These are phyloP conservation scores for Tripterygium wilfordii DNA, from an alignment of 177 flowering plant species.

Conservation along the genomic window DNA sequence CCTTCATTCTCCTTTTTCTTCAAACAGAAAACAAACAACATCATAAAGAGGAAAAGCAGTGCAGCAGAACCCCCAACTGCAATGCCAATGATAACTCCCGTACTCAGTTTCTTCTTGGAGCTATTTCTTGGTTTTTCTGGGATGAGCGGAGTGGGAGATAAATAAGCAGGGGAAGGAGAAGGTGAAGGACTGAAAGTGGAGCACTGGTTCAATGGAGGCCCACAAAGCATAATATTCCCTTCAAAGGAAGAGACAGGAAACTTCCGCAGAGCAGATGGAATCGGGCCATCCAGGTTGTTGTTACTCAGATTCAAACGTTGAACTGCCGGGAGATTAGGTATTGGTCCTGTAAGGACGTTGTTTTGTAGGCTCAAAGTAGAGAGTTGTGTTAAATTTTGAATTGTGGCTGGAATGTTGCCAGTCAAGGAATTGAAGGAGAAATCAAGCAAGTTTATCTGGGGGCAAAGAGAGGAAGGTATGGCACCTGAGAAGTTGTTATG, in stretches of 20 bases:
- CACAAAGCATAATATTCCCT: slow-evolving; percentile 72
- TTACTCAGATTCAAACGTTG: slow-evolving; percentile 57
- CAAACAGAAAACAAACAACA: slow-evolving; percentile 36
- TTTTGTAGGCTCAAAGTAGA: slow-evolving; percentile 55
- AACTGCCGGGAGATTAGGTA: slow-evolving; percentile 56
- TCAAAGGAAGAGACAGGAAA: slow-evolving; percentile 64
- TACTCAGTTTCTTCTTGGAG: slow-evolving; percentile 38
- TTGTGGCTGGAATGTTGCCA: slow-evolving; percentile 53
- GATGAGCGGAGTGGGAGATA: not conserved
- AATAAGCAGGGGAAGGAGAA: slow-evolving; percentile 30
- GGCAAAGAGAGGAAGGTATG: slow-evolving; percentile 50
- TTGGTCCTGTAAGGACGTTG: slow-evolving; percentile 60
- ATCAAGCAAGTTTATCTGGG: slow-evolving; percentile 46
- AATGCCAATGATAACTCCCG: slow-evolving; percentile 54
- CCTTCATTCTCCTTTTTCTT: slow-evolving; percentile 34
- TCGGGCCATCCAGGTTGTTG: slow-evolving; percentile 71
- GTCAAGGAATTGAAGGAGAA: slow-evolving; percentile 68
- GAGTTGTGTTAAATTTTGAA: slow-evolving; percentile 54
- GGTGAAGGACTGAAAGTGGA: slow-evolving; percentile 30
- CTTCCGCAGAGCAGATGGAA: slow-evolving; percentile 52
- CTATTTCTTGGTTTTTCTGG: slow-evolving; percentile 7
- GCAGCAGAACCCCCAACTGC: slow-evolving; percentile 46
- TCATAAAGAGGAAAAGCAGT: slow-evolving; percentile 29
- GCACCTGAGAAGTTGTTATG: slow-evolving; percentile 65
- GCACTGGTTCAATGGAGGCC: slow-evolving; percentile 61